Conservation (phyloP, 208 protist species). For the Trypanosoma platydactyli region DNA sequence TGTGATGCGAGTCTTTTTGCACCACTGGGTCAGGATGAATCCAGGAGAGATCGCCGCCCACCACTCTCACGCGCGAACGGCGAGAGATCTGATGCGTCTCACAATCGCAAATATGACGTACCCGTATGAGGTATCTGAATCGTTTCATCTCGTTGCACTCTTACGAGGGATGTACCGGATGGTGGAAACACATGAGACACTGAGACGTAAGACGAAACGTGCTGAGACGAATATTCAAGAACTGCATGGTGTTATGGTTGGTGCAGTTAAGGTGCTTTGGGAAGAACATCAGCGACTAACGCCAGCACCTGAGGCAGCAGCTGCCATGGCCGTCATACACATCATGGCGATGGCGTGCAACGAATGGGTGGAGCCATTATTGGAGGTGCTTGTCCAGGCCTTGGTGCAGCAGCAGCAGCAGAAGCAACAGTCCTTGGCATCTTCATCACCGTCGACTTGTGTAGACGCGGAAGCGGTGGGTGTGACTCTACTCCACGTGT, state of each 20-base stretch:
- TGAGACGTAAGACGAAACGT: constrained; percentile 27
- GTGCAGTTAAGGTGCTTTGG: constrained; percentile 60
- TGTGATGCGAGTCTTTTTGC: constrained; percentile 62
- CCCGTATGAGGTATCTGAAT: constrained; percentile 60
- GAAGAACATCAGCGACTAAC: constrained; percentile 44
- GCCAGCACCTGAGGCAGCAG: constrained; percentile 44
- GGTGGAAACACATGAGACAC: neutral
- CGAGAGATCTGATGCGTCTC: constrained; percentile 59
- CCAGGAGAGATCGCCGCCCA: constrained; percentile 34
- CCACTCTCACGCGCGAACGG: constrained; percentile 43
- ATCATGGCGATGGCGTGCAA: constrained; percentile 43
- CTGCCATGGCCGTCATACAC: constrained; percentile 54
- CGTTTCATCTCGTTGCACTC: constrained; percentile 55
- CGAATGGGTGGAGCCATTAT: constrained; percentile 67
- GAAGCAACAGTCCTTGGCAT: neutral
- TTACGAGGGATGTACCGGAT: constrained; percentile 47
- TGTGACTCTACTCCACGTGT: constrained; percentile 54
- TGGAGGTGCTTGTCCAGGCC: constrained; percentile 50
- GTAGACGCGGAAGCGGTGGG: constrained; percentile 29
- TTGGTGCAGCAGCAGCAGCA: constrained; percentile 42
- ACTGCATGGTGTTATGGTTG: constrained; percentile 57
- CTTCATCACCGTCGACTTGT: neutral
- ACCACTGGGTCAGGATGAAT: constrained; percentile 56
- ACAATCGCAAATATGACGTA: constrained; percentile 33
- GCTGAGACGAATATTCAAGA: constrained; percentile 33